These are phyloP conservation scores for Mentha longifolia DNA, from an alignment of 257 asterid species.

Conservation along the genomic window DNA sequence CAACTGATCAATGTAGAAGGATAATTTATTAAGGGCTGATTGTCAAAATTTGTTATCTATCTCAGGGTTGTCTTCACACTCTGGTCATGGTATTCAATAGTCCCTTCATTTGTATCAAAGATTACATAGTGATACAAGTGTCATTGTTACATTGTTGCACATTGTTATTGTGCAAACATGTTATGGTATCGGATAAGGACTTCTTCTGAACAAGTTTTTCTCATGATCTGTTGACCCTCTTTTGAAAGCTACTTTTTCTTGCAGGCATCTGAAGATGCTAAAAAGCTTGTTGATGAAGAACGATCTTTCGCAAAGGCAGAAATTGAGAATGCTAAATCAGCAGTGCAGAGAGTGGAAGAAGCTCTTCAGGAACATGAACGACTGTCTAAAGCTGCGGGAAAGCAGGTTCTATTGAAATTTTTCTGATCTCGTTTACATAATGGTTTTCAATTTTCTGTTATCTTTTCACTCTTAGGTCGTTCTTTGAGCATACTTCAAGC, in stretches of 20 bases:
- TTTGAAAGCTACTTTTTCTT: slow-evolving; percentile 15
- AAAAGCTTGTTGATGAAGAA: slow-evolving; percentile 85
- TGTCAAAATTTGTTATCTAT: neutral
- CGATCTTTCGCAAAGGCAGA: slow-evolving; percentile 90
- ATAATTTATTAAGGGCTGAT: neutral
- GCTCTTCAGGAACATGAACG: slow-evolving; percentile 94
- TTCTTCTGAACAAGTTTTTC: neutral
- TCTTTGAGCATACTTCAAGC: neutral
- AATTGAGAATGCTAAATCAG: slow-evolving; percentile 95
- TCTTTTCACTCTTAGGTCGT: neutral
- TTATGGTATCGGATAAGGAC: neutral
- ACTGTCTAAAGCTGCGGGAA: slow-evolving; percentile 80
- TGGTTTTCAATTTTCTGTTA: neutral
- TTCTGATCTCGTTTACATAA: slow-evolving; percentile 12
- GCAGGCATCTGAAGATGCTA: slow-evolving; percentile 99
- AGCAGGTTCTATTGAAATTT: slow-evolving; percentile 62
- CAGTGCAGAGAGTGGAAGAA: slow-evolving; percentile 97
- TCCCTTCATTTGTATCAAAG: neutral
- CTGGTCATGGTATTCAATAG: neutral
- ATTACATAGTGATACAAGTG: neutral
- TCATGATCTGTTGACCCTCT: neutral
- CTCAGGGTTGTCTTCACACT: neutral
- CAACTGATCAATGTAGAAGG: slow-evolving; percentile 1
- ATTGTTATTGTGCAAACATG: neutral
- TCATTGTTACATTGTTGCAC: neutral